Base-by-base conservation (phyloP, 2,329 filamentous ascomycete genomes). In the Xylariales sp. region DNA sequence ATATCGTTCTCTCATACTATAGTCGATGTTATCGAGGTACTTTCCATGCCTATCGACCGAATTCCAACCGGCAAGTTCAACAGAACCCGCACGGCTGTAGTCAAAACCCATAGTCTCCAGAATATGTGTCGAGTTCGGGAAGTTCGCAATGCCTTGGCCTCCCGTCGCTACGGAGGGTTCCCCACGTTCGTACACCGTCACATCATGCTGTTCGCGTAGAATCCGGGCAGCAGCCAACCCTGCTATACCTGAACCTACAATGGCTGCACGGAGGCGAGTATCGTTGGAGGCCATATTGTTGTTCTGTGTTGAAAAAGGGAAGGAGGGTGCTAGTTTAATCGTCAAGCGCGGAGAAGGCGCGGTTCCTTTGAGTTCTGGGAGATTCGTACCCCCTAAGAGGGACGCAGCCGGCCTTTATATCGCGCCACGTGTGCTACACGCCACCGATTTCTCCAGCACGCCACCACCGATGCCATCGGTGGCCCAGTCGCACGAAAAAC, bases 171-270 rank as follows among this genome's bases (percentile, higher is more conserved):
- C 48, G 1, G 72, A 72, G 34, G 69, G 69, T 16, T 69, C 69
- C 5, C 69, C 68, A n/a, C 73, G 71, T 58, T 74, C 73, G 45
- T 74, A 74, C 2, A 75, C 68, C 9, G 72, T 73, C 30, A 75
- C 73, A 6, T 71, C 63, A 49, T 70, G 69, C 49, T 68, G 68
- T 58, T 73, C 72, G 4, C 72, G 69, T 7, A 75, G 55, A 50
- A 74, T 64, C 16, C 73, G 70, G n/a, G 73, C 73, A 1, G 73
- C 69, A 7, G 72, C 69, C 28, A 75, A 56, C 8, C 73, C 73
- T 23, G 72, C 72, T 34, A 71, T 69, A 5, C 73, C 72, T n/a
- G 73, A 72, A 23, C 73, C 73, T 41, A 73, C 64, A 58, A 74
- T 56, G 28, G 73, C 72, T 48, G 74, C 65, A 23, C 65, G 71